Base-by-base conservation (phyloP, 108 stramenopile species). In the Cyclotella choctawhatcheeana region DNA sequence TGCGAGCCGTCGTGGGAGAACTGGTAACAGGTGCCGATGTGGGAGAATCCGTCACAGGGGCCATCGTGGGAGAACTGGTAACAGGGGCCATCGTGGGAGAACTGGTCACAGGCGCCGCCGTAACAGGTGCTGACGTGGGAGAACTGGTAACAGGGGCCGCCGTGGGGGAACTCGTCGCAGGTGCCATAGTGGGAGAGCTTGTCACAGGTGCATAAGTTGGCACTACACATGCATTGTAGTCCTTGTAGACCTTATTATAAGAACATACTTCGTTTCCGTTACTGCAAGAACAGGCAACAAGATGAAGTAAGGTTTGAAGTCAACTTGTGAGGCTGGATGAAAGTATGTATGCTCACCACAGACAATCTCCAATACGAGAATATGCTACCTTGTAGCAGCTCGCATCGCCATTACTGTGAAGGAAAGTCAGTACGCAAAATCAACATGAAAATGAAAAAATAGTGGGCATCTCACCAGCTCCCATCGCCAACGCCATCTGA, bases 321-420 rank as follows among this genome's bases (percentile, higher is more conserved):
- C n/a, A 48, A n/a, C 37, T 40, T 6, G 37, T 40, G 37, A 12
- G 12, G 37, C 6, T 10, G 37, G 12, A 48, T 4, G 4, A 48
- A 48, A 48, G n/a, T 17, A n/a, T n/a, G 47, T n/a, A 48, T n/a
- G n/a, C 47, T 48, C 17, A 48, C 47, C 47, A 48, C 47, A 17
- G n/a, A n/a, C 47, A 48, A n/a, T 48, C n/a, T 48, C 47, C 47
- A 48, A 48, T n/a, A n/a, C 18, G 4, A n/a, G 47, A n/a, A n/a
- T 48, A 48, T 4, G 12, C 12, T n/a, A 48, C 47, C 47, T 48
- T 48, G 47, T 48, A 48, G 17, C 47, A 48, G 18, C 17, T n/a
- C 17, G 4, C 47, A n/a, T n/a, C 4, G 8, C 47, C 47, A n/a
- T 48, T 48, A 48, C 47, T 48, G 47, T 17, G 12, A 40, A 40